Base-by-base conservation (phyloP, 441 rosid genomes). In the Jatropha podagrica region DNA sequence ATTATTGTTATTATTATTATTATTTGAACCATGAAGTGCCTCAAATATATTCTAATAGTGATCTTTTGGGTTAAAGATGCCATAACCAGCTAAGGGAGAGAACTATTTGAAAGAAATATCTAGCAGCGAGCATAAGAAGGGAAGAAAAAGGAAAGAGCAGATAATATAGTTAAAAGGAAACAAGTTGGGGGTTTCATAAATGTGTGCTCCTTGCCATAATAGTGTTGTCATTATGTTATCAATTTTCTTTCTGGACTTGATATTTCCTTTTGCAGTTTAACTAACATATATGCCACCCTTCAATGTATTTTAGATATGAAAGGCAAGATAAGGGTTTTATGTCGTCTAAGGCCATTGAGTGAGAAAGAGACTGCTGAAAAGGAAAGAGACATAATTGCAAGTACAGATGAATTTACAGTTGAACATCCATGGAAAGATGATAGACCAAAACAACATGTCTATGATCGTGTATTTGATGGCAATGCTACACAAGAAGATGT, bases 371-470 rank as follows among this genome's bases (percentile, higher is more conserved):
- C 74, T 74, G 79, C 68, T 77, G 94, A 88, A 74, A 90, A 77
- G 68, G 91, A 89, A 73, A 90, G 78, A 70, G 68, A 69, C 63
- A 74, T 87, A 61, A 81, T 94, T 23, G 68, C 77, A 42, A 82
- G 84, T 69, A 74, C 78, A 40, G 98, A 96, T 84, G 99, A 94
- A 83, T 94, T 94, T 76, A 96, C 98, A 0, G 84, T 94, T 15
- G 97, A 91, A 77, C 99, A 96, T 89, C 87, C 87, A 20, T 92
- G 98, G 97, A 96, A 91, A 82, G 97, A 96, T 63, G 97, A 91
- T 58, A 96, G 90, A 81, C 83, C 81, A 67, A 96, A 96, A 73
- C 99, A 94, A 61, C 97, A 96, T 78, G 76, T 90, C 38, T 96
- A 96, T 81, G 99, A 96, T 89, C 91, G 85, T 32, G 98, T 90